These are phyloP conservation scores for Chlorella sp. DNA, from an alignment of 139 green algal genomes.

Conservation along the genomic window DNA sequence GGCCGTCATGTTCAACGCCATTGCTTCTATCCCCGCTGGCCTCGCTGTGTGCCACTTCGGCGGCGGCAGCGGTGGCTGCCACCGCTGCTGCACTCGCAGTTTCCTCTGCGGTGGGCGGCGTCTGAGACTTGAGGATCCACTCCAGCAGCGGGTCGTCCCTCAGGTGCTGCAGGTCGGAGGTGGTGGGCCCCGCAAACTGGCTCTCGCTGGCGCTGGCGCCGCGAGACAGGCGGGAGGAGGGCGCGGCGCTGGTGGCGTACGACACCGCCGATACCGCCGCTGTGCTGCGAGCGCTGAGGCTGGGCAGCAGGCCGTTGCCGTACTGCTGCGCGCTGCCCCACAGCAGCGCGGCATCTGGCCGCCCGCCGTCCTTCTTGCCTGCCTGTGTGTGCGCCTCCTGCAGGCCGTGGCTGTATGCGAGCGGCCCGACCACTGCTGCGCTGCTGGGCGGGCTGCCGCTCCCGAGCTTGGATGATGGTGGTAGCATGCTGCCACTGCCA, in stretches of 20 bases:
- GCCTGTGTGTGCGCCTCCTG: no score
- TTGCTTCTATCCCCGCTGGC: background rate
- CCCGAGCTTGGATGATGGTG: no score
- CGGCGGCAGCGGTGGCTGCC: background rate
- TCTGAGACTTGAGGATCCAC: slow-evolving; percentile 5
- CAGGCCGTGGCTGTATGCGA: no score
- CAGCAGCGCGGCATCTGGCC: no score
- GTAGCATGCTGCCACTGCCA: background rate
- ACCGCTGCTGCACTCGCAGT: background rate
- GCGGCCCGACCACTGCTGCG: no score
- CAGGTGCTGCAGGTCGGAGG: no score
- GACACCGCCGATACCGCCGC: background rate
- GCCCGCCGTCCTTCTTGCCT: no score
- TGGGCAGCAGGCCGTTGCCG: background rate
- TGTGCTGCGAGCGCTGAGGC: background rate
- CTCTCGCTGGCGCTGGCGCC: background rate
- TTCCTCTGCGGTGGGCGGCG: background rate
- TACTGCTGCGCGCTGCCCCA: background rate
- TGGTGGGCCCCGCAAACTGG: no score
- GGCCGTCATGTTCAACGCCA: no score
- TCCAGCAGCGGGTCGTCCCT: slow-evolving; percentile 17
- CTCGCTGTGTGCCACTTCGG: background rate
- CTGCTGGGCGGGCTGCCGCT: no score
- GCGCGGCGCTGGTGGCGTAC: background rate
- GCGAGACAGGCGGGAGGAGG: background rate